These are phyloP conservation scores for Dioscorea zingiberensis DNA, from an alignment of 106 monocot genomes.

Conservation along the genomic window DNA sequence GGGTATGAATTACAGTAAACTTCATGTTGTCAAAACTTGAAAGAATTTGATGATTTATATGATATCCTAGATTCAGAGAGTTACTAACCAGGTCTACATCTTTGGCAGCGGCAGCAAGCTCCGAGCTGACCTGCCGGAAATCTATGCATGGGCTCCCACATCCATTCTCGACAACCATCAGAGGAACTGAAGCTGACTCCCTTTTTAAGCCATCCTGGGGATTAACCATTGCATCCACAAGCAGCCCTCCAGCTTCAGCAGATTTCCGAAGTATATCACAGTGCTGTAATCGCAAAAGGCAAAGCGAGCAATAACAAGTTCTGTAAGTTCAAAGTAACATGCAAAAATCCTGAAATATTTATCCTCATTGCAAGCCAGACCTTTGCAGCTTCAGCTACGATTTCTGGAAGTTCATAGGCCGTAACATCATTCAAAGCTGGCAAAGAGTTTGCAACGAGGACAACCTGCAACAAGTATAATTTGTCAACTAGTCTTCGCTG, in stretches of 20 bases:
- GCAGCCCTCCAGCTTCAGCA: slow-evolving; percentile 94
- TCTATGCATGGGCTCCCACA: slow-evolving; percentile 95
- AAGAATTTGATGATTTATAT: no score
- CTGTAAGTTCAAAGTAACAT: no score
- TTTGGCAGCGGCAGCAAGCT: slow-evolving; percentile 87
- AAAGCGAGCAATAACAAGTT: neutral
- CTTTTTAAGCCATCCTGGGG: slow-evolving; percentile 42
- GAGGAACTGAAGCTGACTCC: slow-evolving; percentile 45
- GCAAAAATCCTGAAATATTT: neutral
- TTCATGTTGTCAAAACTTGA: neutral
- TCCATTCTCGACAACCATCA: slow-evolving; percentile 96
- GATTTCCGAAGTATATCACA: slow-evolving; percentile 90
- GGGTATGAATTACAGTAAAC: neutral
- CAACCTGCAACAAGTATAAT: slow-evolving; percentile 47
- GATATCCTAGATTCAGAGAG: no score
- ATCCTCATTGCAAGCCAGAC: slow-evolving; percentile 19
- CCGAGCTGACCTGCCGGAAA: slow-evolving; percentile 93
- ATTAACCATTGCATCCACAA: slow-evolving; percentile 91
- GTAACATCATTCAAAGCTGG: slow-evolving; percentile 99
- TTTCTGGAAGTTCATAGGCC: slow-evolving; percentile 92
- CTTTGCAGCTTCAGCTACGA: slow-evolving; percentile 99
- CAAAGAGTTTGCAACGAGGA: slow-evolving; percentile 88
- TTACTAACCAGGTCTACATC: slow-evolving; percentile 82
- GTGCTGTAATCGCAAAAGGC: slow-evolving; percentile 45
- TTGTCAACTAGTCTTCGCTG: no score